A percentile compares a stretch with the other conserved stretches of the same genome.
Conservation (phyloP, 2,329 filamentous ascomycete genomes). For the Claviceps fusiformis region DNA sequence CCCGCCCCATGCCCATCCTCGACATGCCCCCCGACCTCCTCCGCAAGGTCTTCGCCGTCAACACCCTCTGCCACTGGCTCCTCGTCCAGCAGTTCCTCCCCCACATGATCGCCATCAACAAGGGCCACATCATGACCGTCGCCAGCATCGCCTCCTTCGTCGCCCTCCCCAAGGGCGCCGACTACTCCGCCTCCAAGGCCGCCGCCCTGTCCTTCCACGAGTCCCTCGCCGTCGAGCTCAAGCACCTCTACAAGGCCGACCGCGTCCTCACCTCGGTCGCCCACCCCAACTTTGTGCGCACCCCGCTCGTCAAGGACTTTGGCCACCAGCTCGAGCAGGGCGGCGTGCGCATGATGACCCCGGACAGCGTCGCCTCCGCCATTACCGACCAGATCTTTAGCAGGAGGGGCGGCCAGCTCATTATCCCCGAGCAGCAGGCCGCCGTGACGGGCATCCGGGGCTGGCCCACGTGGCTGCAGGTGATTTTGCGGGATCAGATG, state of each 20-base stretch:
- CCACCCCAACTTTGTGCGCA: slow-evolving; percentile 41
- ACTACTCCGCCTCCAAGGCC: slow-evolving; percentile 54
- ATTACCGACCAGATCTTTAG: slow-evolving; percentile 32
- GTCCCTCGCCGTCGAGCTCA: slow-evolving; percentile 41
- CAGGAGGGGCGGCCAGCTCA: slow-evolving; percentile 29
- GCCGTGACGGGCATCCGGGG: slow-evolving; percentile 22
- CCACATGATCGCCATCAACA: slow-evolving; percentile 45
- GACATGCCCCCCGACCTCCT: slow-evolving; percentile 40
- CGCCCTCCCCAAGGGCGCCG: slow-evolving; percentile 45
- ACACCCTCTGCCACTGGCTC: slow-evolving; percentile 51
- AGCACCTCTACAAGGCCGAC: slow-evolving; percentile 44
- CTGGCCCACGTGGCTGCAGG: slow-evolving; percentile 25
- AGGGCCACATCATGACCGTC: slow-evolving; percentile 60
- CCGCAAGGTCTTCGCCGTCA: slow-evolving; percentile 54
- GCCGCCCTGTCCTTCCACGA: slow-evolving; percentile 56
- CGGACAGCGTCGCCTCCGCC: slow-evolving; percentile 25
- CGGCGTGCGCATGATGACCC: slow-evolving; percentile 17
- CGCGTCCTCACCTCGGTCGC: slow-evolving; percentile 51
- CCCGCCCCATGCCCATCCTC: slow-evolving; percentile 45
- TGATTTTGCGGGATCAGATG: slow-evolving; percentile 18
- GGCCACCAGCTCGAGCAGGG: slow-evolving; percentile 13
- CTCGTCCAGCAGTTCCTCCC: slow-evolving; percentile 54
- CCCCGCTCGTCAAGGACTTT: slow-evolving; percentile 27
- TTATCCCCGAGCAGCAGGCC: slow-evolving; percentile 23
- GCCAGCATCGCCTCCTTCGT: slow-evolving; percentile 51